phyloP scores from a whole-genome alignment of 495 filamentous ascomycete genomes.

The Podospora australis region DNA sequence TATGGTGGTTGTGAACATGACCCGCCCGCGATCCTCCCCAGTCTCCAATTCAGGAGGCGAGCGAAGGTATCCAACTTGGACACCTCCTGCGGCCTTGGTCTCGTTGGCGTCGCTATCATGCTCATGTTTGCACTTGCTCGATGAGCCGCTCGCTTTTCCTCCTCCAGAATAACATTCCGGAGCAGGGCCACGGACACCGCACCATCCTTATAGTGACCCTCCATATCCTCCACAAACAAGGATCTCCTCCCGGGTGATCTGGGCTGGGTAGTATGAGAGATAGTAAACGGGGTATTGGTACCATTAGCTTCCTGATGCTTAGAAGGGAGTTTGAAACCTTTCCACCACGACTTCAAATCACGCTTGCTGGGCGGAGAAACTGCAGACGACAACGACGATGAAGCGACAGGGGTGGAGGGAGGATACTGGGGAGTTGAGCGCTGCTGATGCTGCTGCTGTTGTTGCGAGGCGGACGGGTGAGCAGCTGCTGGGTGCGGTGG shows the following conservation, averaged over 20 bases:
- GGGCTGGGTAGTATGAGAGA: slow-evolving; percentile 1
- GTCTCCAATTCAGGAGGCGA: slow-evolving; percentile 16
- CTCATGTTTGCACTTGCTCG: slow-evolving; percentile 29
- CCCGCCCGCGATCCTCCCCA: slow-evolving; percentile 8
- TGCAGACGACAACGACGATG: slow-evolving; percentile 22
- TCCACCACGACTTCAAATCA: slow-evolving; percentile 89
- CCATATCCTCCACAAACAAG: slow-evolving; percentile 17
- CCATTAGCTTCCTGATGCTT: slow-evolving; percentile 75
- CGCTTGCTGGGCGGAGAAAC: slow-evolving; percentile 64
- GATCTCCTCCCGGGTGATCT: slow-evolving; percentile 9
- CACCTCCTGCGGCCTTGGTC: slow-evolving; percentile 3
- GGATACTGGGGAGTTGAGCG: slow-evolving; percentile 11
- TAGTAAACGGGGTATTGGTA: slow-evolving; percentile 36
- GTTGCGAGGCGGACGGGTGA: neutral
- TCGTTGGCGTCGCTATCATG: slow-evolving; percentile 8
- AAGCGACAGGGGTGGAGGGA: slow-evolving; percentile 12
- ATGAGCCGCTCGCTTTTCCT: slow-evolving; percentile 13
- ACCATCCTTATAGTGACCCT: slow-evolving; percentile 12
- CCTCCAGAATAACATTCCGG: slow-evolving; percentile 11
- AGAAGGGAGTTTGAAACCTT: slow-evolving; percentile 68
- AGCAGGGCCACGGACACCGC: slow-evolving; percentile 15
- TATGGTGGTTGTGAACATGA: slow-evolving; percentile 4
- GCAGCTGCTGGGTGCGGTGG: slow-evolving; percentile 15
- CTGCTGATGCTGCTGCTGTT: slow-evolving; percentile 7
- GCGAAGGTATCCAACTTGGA: slow-evolving; percentile 16